Evolutionary conservation across 2,329 filamentous ascomycete genomes (phyloP), one percentile per base, ranked within the genome.

Genomic region (Fusarium multiceps): DNA sequence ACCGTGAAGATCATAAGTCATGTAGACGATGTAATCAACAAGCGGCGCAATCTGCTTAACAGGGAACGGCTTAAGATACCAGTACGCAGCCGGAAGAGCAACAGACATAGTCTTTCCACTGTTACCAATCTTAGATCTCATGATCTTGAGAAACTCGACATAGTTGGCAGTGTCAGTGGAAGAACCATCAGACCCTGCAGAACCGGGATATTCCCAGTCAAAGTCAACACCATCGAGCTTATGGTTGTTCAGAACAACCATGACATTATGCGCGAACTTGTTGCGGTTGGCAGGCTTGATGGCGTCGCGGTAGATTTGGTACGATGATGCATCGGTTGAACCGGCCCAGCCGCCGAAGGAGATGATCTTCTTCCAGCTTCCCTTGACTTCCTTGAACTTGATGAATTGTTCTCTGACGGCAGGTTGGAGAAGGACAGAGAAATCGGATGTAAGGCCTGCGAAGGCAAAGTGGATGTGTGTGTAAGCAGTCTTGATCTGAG

Each of bases 121-220:
- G 25, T 61, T 73, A 3, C 46, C 83, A 34, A 78, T 57, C 57
- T 74, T 68, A 28, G 65, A 61, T 18, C 71, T 71, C 50, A 78
- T 66, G 5, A 74, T 27, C 32, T 73, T 78, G 67, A 82, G 67
- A 51, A 80, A 79, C 41, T 73, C 76, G 49, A 79, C 78, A 41
- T 80, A 80, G 55, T 78, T 74, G 20, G 61, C n/a, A 2, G 74
- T 75, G 14, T 80, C 77, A 0, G 80, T 82, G 7, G 55, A 72
- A 0, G 78, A 74, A 3, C 76, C 72, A 0, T 53, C 48, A 11
- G 60, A 54, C 12, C 55, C 48, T 80, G 21, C 72, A 32, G 77
- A 77, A 1, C 75, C 78, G 1, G 80, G 80, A 56, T 85, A 84
- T 57, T 84, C 83, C 84, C 83, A 86, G 67, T 85, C 82, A 43